phyloP scores from a whole-genome alignment of 768 basidiomycete species.

The Suillus subaureus region DNA sequence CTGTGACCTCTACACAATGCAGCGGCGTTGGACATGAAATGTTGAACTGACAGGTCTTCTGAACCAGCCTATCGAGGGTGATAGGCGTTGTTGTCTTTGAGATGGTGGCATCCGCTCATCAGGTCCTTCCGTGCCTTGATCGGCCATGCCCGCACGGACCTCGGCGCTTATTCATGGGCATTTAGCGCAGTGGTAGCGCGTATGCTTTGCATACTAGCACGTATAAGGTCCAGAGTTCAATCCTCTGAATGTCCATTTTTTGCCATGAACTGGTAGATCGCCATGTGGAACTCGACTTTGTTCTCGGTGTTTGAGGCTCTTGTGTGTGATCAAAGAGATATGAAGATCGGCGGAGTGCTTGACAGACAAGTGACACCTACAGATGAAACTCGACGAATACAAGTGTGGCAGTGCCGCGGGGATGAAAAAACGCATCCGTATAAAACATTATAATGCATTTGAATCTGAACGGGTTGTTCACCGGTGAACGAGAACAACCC shows the following conservation, averaged over 20 bases:
- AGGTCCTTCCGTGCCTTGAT: not conserved
- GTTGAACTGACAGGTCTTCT: not conserved
- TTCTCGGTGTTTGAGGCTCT: not conserved
- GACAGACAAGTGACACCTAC: not conserved
- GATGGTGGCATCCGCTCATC: no score
- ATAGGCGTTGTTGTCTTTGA: no score
- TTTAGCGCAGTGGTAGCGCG: constrained; percentile 45
- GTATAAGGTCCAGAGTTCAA: constrained; percentile 48
- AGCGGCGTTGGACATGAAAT: not conserved
- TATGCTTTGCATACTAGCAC: constrained; percentile 41
- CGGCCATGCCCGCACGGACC: not conserved
- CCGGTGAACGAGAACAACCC: not conserved
- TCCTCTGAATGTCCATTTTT: constrained; percentile 44
- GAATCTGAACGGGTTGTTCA: not conserved
- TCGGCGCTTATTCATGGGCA: constrained; percentile 14
- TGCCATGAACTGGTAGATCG: not conserved
- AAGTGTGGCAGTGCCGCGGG: not conserved
- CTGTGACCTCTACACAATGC: not conserved
- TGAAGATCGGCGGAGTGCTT: not conserved
- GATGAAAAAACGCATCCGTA: not conserved
- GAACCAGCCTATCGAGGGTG: not conserved
- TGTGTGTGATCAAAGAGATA: not conserved
- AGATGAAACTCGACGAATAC: not conserved
- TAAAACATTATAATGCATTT: not conserved
- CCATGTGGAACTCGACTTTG: not conserved